A percentile compares a stretch with the other conserved stretches of the same genome.
phyloP scores from a whole-genome alignment of 345 rosid species.

The Trapa incisa region DNA sequence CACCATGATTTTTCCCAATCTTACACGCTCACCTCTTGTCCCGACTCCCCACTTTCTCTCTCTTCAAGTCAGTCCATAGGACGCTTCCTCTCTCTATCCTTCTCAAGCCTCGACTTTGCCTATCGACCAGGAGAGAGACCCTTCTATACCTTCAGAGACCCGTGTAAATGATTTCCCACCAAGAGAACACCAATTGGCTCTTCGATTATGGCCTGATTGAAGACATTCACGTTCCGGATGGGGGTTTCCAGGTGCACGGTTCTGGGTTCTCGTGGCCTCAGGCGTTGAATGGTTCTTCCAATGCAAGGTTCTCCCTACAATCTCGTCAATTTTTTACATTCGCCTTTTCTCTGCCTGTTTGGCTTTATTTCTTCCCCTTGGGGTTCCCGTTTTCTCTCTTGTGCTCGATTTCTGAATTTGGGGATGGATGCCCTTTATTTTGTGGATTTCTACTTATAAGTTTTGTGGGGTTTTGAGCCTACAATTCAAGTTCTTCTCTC shows the following conservation, averaged over 20 bases:
- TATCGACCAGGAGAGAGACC: background rate
- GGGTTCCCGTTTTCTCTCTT: background rate
- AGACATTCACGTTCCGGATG: conserved; percentile 50
- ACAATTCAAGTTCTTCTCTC: background rate
- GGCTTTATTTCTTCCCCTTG: background rate
- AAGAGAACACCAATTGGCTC: conserved; percentile 56
- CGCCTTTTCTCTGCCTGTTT: background rate
- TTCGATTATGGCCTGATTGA: conserved; percentile 52
- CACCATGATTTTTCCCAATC: background rate
- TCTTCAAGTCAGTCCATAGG: background rate
- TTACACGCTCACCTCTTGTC: background rate
- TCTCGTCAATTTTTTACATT: background rate
- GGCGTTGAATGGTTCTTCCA: conserved; percentile 36
- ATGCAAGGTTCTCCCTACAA: conserved; percentile 32
- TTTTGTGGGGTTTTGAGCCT: background rate
- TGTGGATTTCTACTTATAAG: background rate
- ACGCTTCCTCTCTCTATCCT: background rate
- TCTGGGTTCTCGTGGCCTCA: conserved; percentile 67
- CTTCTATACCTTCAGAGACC: background rate
- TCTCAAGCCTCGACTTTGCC: background rate
- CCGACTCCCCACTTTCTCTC: background rate
- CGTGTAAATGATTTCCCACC: conserved; percentile 45
- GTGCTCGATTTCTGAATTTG: background rate
- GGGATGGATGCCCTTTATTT: background rate
- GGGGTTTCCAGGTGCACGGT: conserved; percentile 35